Evolutionary conservation across 2,329 filamentous ascomycete genomes (phyloP), one percentile per base, ranked within the genome.

Genomic region (Coleophoma cylindrospora): DNA sequence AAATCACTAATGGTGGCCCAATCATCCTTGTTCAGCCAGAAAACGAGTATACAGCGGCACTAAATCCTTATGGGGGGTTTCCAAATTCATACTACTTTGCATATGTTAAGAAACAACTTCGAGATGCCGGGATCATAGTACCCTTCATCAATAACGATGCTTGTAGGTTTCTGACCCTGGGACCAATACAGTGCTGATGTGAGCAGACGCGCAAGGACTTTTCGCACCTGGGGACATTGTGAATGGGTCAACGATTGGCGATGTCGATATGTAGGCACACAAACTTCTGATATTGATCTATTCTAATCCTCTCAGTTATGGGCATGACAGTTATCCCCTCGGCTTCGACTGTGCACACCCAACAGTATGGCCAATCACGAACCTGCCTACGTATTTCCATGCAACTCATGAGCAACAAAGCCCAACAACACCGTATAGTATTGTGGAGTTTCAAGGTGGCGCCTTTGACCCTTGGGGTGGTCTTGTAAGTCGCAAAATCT

Each of bases 1-100:
- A 94, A 60, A 91, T 95, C 60, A 92, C 87, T 1, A 88, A 91
- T 47, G 89, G 87, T 0, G 89, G 89, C 0, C 88, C 88, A 0
- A 76, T 95, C 8, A 89, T 95, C 52, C 70, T 92, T 1, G 77
- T 87, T 40, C 89, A 95, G 64, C 84, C 87, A 0, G 89, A 95
- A 64, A 95, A 94, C 54, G 89, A 94, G 64, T 91, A 92, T 62
- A 83, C 78, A 1, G 67, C 71, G 15, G 74, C 73, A 1, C 67
- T 70, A 14, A 68, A 70, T 2, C 69, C 77, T n/a, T 64, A 67
- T 3, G 65, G 68, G 0, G 66, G 69, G 2, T 88, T 86, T 56
- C 85, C 85, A 0, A 82, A 89, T 58, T 73, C 76, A 0, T 72
- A 76, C 0, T 94, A 91, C 63, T 81, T 91, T 66, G 74, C 81